Evolutionary conservation across 2,329 filamentous ascomycete genomes (phyloP).

Genomic region (Diaporthe nobilis): DNA sequence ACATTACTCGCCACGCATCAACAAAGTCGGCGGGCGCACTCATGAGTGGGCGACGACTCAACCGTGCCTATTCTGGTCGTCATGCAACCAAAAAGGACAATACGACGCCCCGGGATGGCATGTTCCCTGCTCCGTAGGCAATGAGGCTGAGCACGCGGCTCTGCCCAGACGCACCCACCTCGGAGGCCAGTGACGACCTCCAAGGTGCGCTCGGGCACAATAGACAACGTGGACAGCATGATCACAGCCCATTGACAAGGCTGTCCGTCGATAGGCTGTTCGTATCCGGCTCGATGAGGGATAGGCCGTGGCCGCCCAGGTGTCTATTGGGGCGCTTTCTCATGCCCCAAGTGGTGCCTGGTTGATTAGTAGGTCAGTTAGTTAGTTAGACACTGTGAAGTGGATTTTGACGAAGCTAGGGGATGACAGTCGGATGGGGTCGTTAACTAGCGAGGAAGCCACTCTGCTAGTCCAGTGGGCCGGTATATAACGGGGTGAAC

Average conservation of each 20-base stretch:
- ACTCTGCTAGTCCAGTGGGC: slow-evolving; percentile 3
- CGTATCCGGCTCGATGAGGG: neutral
- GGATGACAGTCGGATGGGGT: neutral
- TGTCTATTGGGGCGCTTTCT: slow-evolving; percentile 5
- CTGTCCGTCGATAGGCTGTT: neutral
- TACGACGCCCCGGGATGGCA: slow-evolving; percentile 1
- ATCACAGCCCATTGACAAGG: neutral
- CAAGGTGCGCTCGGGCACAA: neutral
- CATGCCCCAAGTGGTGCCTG: neutral
- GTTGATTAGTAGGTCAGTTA: neutral
- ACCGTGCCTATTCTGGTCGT: slow-evolving; percentile 12
- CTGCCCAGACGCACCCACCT: neutral
- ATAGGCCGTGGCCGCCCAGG: neutral
- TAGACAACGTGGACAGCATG: neutral
- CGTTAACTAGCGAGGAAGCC: neutral
- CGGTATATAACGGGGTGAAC: neutral
- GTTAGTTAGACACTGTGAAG: neutral
- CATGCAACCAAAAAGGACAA: neutral
- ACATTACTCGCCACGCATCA: slow-evolving; percentile 4
- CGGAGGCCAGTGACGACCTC: neutral
- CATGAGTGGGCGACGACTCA: neutral
- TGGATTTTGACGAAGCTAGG: slow-evolving; percentile 2
- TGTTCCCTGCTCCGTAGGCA: neutral
- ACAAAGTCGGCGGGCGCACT: neutral
- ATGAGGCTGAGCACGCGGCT: slow-evolving; percentile 19